A percentile compares a stretch with the other conserved stretches of the same genome.
Evolutionary conservation across 805 yeast species (phyloP).

Genomic region (Wickerhamomyces chaumierensis): DNA sequence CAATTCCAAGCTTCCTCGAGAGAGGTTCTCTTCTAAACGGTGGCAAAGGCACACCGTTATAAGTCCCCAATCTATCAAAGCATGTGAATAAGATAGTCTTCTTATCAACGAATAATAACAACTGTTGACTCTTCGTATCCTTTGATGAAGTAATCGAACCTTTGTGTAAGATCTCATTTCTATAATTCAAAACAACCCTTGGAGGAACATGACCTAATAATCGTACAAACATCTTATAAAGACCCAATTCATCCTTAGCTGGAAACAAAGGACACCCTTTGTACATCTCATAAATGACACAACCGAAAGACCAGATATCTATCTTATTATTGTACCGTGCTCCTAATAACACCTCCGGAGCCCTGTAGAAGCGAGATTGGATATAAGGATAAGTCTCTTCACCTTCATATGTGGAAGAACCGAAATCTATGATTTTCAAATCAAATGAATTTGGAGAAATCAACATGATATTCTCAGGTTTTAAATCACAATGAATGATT

Average conservation of each 20-base stretch:
- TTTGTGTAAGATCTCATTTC: constrained; percentile 24
- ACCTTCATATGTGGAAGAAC: constrained; percentile 48
- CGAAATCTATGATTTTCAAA: constrained; percentile 73
- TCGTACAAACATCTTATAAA: constrained; percentile 60
- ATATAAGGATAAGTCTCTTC: constrained; percentile 74
- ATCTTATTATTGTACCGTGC: constrained; percentile 67
- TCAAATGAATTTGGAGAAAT: constrained; percentile 28
- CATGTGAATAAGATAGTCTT: constrained; percentile 26
- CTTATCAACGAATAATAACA: constrained; percentile 14
- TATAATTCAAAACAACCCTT: constrained; percentile 25
- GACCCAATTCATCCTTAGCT: constrained; percentile 74
- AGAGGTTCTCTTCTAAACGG: constrained; percentile 10
- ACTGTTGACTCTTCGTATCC: constrained; percentile 3
- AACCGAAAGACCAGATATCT: constrained; percentile 89
- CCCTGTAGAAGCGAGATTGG: constrained; percentile 71
- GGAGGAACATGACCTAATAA: constrained; percentile 74
- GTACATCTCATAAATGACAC: constrained; percentile 80
- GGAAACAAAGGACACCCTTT: constrained; percentile 81
- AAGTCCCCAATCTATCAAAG: constrained; percentile 20
- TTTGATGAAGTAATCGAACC: constrained; percentile 24
- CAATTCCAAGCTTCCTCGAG: constrained; percentile 6
- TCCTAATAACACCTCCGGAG: constrained; percentile 69
- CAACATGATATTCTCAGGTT: constrained; percentile 76
- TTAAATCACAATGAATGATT: constrained; percentile 75
- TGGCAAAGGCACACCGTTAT: constrained; percentile 10